Conservation (phyloP, 2,329 filamentous ascomycete genomes). For the Alternaria infectoria region DNA sequence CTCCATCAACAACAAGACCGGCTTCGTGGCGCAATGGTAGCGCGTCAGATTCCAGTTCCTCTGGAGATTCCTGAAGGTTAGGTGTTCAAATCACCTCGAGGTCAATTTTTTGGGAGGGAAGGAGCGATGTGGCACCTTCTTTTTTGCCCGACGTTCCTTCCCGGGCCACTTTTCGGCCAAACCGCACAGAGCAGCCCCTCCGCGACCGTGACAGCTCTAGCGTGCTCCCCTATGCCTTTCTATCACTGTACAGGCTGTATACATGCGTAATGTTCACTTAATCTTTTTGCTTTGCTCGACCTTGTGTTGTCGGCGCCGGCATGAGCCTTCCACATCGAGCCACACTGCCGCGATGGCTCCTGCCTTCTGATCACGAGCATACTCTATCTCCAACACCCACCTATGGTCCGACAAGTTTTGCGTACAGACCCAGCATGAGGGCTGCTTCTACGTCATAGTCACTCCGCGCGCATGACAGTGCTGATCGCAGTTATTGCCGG, state of each 20-base stretch:
- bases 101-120: background rate
- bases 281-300: background rate
- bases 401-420: background rate
- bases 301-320: background rate
- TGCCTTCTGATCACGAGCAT: background rate
- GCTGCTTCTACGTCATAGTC: background rate
- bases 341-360: background rate
- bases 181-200: background rate
- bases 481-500: background rate
- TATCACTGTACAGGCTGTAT: background rate
- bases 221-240: background rate
- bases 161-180: background rate
- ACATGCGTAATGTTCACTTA: background rate
- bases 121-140: background rate
- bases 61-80: constrained; percentile 19
- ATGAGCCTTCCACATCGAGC: background rate
- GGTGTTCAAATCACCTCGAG: constrained; percentile 21
- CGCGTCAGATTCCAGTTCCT: constrained; percentile 19
- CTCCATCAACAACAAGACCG: constrained; percentile 7
- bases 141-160: background rate
- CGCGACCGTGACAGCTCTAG: background rate
- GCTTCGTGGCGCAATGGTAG: constrained; percentile 21
- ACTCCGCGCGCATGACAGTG: constrained; percentile 1
- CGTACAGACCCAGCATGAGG: background rate
- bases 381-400: background rate